Evolutionary conservation across 768 basidiomycete species (phyloP).

Genomic region (Russula sp.): DNA sequence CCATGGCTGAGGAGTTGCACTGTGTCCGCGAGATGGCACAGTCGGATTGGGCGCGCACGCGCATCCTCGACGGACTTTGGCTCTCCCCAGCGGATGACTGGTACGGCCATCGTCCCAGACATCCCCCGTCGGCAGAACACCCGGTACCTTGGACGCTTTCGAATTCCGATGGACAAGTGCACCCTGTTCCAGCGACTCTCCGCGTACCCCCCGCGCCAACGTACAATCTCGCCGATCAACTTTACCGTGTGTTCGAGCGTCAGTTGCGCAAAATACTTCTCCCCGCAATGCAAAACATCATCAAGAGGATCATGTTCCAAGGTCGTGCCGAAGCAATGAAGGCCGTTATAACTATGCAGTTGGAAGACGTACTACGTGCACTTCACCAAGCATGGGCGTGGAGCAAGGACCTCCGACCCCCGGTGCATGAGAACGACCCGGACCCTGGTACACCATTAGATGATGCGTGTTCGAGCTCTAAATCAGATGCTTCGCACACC

Average conservation of each 20-base stretch:
- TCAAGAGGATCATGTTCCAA: constrained; percentile 58
- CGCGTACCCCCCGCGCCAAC: constrained; percentile 51
- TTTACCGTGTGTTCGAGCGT: constrained; percentile 49
- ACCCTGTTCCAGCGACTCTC: constrained; percentile 44
- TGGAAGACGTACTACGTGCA: constrained; percentile 53
- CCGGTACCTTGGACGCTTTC: constrained; percentile 60
- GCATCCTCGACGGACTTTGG: constrained; percentile 74
- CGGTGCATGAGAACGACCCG: constrained; percentile 5
- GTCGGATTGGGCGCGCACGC: constrained; percentile 60
- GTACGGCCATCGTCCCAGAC: constrained; percentile 36
- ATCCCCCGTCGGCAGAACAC: constrained; percentile 27
- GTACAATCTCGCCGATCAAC: constrained; percentile 54
- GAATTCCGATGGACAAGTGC: constrained; percentile 26
- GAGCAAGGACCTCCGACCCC: constrained; percentile 54
- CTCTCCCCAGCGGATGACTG: constrained; percentile 65
- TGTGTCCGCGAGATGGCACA: constrained; percentile 50
- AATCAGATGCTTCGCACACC: constrained; percentile 45
- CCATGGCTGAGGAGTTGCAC: constrained; percentile 40
- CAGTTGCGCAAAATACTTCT: constrained; percentile 54
- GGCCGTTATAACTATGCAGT: constrained; percentile 44
- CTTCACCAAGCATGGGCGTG: constrained; percentile 56
- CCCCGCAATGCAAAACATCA: constrained; percentile 63
- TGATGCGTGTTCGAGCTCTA: constrained; percentile 44
- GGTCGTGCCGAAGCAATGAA: constrained; percentile 52
- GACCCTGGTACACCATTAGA: constrained; percentile 26